Conservation (phyloP, 2,329 filamentous ascomycete species). For the Claviceps sp. region DNA sequence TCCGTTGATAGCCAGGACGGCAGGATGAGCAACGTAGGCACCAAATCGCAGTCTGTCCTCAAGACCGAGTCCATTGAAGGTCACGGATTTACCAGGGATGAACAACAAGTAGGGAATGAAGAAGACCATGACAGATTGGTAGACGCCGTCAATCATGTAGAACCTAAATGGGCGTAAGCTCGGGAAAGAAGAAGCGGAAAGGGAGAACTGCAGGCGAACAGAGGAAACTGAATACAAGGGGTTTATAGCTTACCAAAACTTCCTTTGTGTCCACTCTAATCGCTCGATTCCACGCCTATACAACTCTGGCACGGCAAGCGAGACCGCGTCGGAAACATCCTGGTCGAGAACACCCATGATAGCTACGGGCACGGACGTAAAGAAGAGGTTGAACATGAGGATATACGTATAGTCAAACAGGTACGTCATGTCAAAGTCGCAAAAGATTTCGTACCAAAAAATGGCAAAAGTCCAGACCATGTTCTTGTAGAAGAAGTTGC, state of each 20-base stretch:
- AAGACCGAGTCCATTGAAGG: conserved; percentile 59
- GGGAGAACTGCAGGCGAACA: too few species aligned
- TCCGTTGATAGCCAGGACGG: conserved; percentile 78
- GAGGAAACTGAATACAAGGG: neutral
- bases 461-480: conserved; percentile 94
- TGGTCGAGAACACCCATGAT: conserved; percentile 96
- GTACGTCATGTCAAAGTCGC: conserved; percentile 92
- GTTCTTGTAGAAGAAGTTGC: conserved; percentile 99
- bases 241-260: conserved; percentile 67
- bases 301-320: conserved; percentile 84
- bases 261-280: conserved; percentile 86
- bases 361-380: conserved; percentile 88
- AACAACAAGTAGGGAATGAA: conserved; percentile 85
- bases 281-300: conserved; percentile 93
- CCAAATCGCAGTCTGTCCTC: conserved; percentile 75
- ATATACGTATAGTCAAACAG: conserved; percentile 98
- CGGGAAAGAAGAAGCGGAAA: too few species aligned
- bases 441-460: conserved; percentile 96
- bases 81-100: conserved; percentile 52
- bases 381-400: conserved; percentile 88
- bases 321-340: conserved; percentile 89
- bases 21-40: conserved; percentile 71
- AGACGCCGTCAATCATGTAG: conserved; percentile 90
- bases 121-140: conserved; percentile 88
- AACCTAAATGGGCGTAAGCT: conserved; percentile 39